Evolutionary conservation across 192 early-diverging fungal genomes (phyloP), one percentile per base, ranked within the genome.

Genomic region (Geosiphon pyriformis): DNA sequence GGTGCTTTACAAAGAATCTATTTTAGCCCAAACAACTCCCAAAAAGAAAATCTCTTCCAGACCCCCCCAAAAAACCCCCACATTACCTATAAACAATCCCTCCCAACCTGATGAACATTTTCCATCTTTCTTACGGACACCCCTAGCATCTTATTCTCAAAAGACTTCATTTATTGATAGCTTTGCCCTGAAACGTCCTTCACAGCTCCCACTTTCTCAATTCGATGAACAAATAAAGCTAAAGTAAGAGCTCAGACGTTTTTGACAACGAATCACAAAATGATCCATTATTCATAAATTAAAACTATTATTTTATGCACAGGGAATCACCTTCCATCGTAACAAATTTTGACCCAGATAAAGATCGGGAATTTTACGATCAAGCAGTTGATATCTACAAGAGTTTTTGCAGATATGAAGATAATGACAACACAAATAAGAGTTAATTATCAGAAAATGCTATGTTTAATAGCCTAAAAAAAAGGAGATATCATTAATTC

Each of bases 331-430:
- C 64, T 23, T 66, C 64, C 11, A 66, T 55, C 11, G 35, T 47
- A 37, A 66, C 64, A 66, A 35, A 46, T 26, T 66, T 66, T 66
- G 64, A 66, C 50, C 64, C 64, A 26, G 64, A 66, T 23, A 66
- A 53, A 55, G 64, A 66, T 27, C 52, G 27, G 42, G 8, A 34
- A 17, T 55, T 66, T 22, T 66, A 66, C 29, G 64, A 55, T 18
- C 48, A n/a, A 25, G 50, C 64, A 12, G 2, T 66, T 10, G 34
- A 27, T 2, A 12, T 66, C 42, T 66, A 66, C 32, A 53, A 47
- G 20, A 32, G 35, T 34, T 66, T 66, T 34, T 54, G 34, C 25
- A 55, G 27, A 27, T 1, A 27, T 29, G 23, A 12, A 1, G 53
- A 55, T 55, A 23, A 55, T 26, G 53, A 55, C 2, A 27, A 11